Evolutionary conservation across 768 basidiomycete genomes (phyloP), one percentile per base, ranked within the genome.

Genomic region (Podaxis carcinomalis): DNA sequence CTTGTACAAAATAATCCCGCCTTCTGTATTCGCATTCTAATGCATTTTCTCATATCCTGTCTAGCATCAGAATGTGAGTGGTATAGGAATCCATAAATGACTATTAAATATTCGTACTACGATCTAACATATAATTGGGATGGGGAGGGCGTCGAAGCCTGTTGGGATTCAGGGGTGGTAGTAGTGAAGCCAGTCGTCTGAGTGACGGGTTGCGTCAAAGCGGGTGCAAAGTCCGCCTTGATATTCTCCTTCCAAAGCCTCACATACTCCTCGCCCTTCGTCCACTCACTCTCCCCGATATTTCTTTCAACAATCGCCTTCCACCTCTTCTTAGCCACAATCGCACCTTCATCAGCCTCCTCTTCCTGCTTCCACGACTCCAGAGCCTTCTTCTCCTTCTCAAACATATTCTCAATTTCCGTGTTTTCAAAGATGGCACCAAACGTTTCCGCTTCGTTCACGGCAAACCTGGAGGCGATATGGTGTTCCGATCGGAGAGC

Each of bases 401-500:
- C 73, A 72, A 87, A 87, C 6, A 80, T 77, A 60, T 77, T 78
- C 66, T 87, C 80, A 36, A 88, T 81, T 75, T 87, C 86, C 14
- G 82, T 82, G 10, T 78, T 77, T 2, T 72, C 76, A 68, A 91
- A 92, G 37, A 75, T 69, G 14, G 84, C 85, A 42, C 95, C 95
- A 68, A 89, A 81, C 6, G 83, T 73, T 66, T 89, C 80, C 13
- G 95, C 94, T 74, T 98, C 94, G 67, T 87, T 76, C 16, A 80
- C 83, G 19, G 96, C 95, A 56, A 92, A 84, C 2, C 80, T 77
- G 40, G 85, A 86, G 1, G 92, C 82, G 52, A 93, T 81, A 67
- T 93, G 84, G 67, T 90, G 88, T 72, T 92, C 89, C 37, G 93
- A 87, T 40, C 95, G 88, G 42, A 99, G 81, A 14, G 92, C 79